Base-by-base conservation (phyloP, 805 yeast species). In the Ogataea haglerorum region DNA sequence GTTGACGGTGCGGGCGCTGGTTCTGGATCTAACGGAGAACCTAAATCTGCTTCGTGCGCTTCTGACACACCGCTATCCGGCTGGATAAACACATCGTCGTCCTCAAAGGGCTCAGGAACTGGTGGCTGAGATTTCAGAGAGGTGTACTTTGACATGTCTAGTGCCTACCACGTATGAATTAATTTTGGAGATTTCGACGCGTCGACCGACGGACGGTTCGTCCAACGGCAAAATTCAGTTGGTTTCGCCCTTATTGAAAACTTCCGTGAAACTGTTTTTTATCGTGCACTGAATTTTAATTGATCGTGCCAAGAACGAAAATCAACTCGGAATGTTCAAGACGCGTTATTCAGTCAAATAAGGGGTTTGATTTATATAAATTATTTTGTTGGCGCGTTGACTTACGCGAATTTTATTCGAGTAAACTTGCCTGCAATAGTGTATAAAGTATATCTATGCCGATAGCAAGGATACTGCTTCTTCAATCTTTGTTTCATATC, bases 71-170 rank as follows among this genome's bases (percentile, higher is more conserved):
- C 30, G 13, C 33, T 43, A 37, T 58, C 61, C 10, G 59, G 58
- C 34, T 53, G 55, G 17, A 56, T 54, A 18, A 54, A 29, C 2
- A 52, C 32, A 39, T 56, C 60, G 22, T 49, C 51, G 17, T 47
- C 56, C 27, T 48, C 52, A 16, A 34, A 43, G 2, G 24, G 39
- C 30, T 36, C 48, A 2, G 40, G 38, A 19, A 39, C 25, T 14
- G 40, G 58, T 37, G 63, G 22, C 23, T 30, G 50, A 21, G 37
- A 12, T 12, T 29, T 41, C 27, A 45, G 28, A 8, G 44, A 17
- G 10, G 43, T 30, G 34, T 43, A 48, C 16, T 44, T 29, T 7
- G 48, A 42, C 51, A 47, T 47, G 25, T 9, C 13, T 19, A 19
- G 8, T 19, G 21, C 21, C 3, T 7, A 19, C 21, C 21, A 19